A percentile compares a stretch with the other conserved stretches of the same genome.
These are phyloP conservation scores for Filobasidium floriforme DNA, from an alignment of 768 basidiomycete genomes.

Conservation along the genomic window DNA sequence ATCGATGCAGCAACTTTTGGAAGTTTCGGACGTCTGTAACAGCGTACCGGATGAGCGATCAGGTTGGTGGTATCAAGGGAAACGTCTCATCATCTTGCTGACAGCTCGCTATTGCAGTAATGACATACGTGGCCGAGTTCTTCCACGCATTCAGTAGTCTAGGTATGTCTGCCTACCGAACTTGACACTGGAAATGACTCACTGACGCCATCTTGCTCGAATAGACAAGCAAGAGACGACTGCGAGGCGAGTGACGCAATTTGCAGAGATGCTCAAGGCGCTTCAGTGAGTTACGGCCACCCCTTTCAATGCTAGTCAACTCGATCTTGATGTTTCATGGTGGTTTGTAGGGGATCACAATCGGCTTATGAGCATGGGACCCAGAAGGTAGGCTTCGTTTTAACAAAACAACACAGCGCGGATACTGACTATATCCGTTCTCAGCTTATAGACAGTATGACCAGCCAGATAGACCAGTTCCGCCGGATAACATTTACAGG, in stretches of 20 bases:
- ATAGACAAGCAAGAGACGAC: conserved; percentile 91
- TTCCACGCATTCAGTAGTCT: conserved; percentile 98
- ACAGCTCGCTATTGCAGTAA: conserved; percentile 50
- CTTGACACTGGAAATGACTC: neutral
- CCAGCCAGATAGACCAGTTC: conserved; percentile 5
- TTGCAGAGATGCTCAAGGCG: conserved; percentile 81
- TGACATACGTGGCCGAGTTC: conserved; percentile 95
- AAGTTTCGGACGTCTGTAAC: conserved; percentile 87
- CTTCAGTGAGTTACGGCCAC: conserved; percentile 32
- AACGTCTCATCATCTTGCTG: neutral
- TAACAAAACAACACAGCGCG: neutral
- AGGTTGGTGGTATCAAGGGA: conserved; percentile 15
- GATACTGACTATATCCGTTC: neutral
- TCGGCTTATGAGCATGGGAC: conserved; percentile 9
- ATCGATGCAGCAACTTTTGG: conserved; percentile 68
- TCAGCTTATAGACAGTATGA: conserved; percentile 4
- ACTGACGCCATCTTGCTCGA: conserved; percentile 8
- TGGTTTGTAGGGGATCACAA: conserved; percentile 12
- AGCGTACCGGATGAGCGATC: conserved; percentile 87
- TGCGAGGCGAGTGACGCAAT: conserved; percentile 85
- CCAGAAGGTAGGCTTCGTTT: conserved; percentile 1
- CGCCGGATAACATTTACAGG: conserved; percentile 52
- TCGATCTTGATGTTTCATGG: no score
- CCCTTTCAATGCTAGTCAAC: no score
- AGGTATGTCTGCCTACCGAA: conserved; percentile 52